phyloP scores from a whole-genome alignment of 257 asterid species.

The Hygrophila difformis region DNA sequence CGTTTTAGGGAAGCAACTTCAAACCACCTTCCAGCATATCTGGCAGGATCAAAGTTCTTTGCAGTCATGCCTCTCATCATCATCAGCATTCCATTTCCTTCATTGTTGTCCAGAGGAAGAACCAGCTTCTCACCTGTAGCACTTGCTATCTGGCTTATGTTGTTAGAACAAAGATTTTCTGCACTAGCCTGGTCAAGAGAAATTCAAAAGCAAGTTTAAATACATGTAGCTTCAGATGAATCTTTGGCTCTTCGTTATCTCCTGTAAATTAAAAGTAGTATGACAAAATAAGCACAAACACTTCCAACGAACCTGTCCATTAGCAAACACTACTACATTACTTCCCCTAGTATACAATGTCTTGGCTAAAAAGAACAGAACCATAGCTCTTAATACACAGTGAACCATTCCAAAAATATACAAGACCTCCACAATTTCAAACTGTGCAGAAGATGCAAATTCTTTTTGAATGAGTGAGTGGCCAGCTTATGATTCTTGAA shows the following conservation, averaged over 20 bases:
- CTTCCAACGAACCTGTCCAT: background rate
- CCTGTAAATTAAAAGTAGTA: background rate
- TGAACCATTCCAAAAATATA: conserved; percentile 5
- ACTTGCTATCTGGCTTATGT: conserved; percentile 44
- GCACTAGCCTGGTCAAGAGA: conserved; percentile 54
- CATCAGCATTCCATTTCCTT: conserved; percentile 49
- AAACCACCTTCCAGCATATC: conserved; percentile 94
- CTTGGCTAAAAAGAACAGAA: background rate
- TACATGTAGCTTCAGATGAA: conserved; percentile 4
- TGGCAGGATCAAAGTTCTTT: conserved; percentile 70
- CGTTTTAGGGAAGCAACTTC: conserved; percentile 96
- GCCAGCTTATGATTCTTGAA: background rate
- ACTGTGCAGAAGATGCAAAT: background rate
- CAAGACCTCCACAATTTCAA: too few relatives aligned
- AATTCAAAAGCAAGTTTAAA: background rate
- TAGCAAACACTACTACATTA: background rate
- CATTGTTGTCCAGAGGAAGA: conserved; percentile 50
- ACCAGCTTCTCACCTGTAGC: conserved; percentile 33
- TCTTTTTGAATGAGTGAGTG: conserved; percentile 4
- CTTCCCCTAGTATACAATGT: background rate
- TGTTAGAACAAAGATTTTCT: conserved; percentile 25
- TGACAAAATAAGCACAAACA: background rate
- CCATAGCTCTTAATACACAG: background rate
- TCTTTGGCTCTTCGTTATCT: conserved; percentile 2
- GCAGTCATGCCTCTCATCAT: conserved; percentile 82